Base-by-base conservation (phyloP, 164 flowering plant species). In the Chloranthus sessilifolius region DNA sequence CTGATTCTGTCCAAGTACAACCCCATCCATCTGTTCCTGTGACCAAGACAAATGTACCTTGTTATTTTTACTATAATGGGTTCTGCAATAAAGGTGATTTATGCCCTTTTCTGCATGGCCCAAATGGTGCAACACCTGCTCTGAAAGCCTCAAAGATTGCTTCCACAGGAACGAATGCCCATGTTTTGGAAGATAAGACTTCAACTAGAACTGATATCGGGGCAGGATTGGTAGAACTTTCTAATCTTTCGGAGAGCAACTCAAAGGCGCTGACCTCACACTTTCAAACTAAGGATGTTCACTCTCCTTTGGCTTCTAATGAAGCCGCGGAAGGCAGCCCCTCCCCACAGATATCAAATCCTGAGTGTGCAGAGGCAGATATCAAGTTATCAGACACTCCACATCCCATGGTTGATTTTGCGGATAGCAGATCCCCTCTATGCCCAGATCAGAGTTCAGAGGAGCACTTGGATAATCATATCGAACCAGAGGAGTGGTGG, bases 81-180 rank as follows among this genome's bases (percentile, higher is more conserved):
- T 75, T 60, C 61, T 84, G 94, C 67, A 73, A 68, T 47, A 84
- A 76, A 70, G 95, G 91, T 25, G 81, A 83, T 7, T 61, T 31
- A 48, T 86, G 95, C 63, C 52, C 72, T 24, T 86, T 76, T 61
- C 41, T 69, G 53, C 91, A 86, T 59, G 81, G 66, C 20, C 53
- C 71, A 33, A 71, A 69, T 45, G 55, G 47, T 28, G 44, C 34
- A 28, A 22, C 48, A 3, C 24, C 72, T 61, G 24, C 61, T 41
- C 29, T 14, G 46, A 69, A 67, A 46, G 36, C 63, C 38, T 16
- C 37, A 33, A 76, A 69, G 59, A 7, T 53, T 14, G 35, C 36
- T 30, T 52, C 66, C 8, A 29, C 43, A 35, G 66, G 27, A 11
- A 27, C 48, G 8, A 54, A 58, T 58, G 63, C 20, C 24, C 52